Base-by-base conservation (phyloP, 2,329 filamentous ascomycete species). In the Aspergillus novoparasiticus region DNA sequence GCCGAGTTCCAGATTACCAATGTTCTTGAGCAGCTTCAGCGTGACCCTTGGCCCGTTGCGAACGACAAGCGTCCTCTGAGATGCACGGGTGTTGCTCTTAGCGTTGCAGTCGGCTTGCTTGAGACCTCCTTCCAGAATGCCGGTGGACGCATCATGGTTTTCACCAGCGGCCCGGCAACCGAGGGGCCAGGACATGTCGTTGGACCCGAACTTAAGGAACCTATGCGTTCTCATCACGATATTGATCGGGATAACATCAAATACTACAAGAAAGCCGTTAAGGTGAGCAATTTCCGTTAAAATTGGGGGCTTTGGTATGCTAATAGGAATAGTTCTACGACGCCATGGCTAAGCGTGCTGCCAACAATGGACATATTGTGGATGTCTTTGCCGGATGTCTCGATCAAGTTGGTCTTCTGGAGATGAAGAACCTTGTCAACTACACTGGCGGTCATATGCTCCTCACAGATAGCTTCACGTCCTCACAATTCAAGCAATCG, bases 231-330 rank as follows among this genome's bases (percentile, higher is more conserved):
- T 48, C 95, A 99, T 81, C 95, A 99, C 80, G 95, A 99, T 74
- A 99, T 99, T 78, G 95, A 99, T 77, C 89, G 94, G 62, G 95
- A 99, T 79, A 97, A 97, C 77, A 96, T 97, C 82, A 99, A 99
- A 80, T 97, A 98, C 81, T 98, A 96, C 83, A 99, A 99, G 85
- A 99, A 99, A 82, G 95, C 95, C 26, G 81, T 97, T 57, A 99
- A 98, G 88, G 91, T 93, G 78, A 63, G 83, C 57, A 48, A 16
- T 23, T 26, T 14, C n/a, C 41, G 39, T 60, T 34, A 10, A 1
- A 21, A n/a, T 19, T 19, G 1, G 41, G 34, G 32, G n/a, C 64
- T 41, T 43, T 32, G 19, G 19, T 56, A 53, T 60, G 32, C 70
- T 77, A 63, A 77, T 46, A 9, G n/a, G 16, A 36, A 10, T 75